Percentiles rank a stretch among this genome's conserved stretches.
phyloP scores from a whole-genome alignment of 495 filamentous ascomycete species.

The Lentithecium fluviatile region DNA sequence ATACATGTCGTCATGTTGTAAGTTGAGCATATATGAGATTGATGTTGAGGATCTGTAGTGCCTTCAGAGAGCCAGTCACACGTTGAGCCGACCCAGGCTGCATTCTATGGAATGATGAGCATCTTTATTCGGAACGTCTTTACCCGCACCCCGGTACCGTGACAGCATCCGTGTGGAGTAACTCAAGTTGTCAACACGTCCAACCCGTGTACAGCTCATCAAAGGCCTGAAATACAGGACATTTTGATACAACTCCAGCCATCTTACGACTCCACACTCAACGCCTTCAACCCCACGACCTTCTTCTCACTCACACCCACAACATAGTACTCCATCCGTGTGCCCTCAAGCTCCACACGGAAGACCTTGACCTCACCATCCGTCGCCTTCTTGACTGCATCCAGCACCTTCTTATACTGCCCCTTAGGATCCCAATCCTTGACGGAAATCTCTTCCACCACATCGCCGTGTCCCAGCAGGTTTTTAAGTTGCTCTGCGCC shows the following conservation, averaged over 20 bases:
- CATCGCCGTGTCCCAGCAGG: constrained; percentile 54
- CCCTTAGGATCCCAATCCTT: constrained; percentile 63
- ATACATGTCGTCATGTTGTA: no score
- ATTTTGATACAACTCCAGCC: no score
- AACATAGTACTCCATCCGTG: constrained; percentile 74
- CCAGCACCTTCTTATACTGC: constrained; percentile 57
- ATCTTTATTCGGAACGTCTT: no score
- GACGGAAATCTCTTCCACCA: constrained; percentile 54
- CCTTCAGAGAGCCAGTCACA: no score
- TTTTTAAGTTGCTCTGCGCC: constrained; percentile 55
- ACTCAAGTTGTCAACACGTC: no score
- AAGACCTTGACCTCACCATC: constrained; percentile 75
- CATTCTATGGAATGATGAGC: no score
- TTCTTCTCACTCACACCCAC: constrained; percentile 58
- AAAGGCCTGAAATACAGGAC: neutral
- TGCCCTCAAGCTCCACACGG: constrained; percentile 57
- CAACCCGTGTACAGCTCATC: neutral
- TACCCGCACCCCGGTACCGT: no score
- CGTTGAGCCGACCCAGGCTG: no score
- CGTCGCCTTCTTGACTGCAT: constrained; percentile 56
- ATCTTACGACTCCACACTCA: constrained; percentile 63
- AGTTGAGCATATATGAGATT: no score
- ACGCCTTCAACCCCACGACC: constrained; percentile 72
- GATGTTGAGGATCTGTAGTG: no score
- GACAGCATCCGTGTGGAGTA: no score